These are phyloP conservation scores for Toxicodendron radicans DNA, from an alignment of 345 rosid species.

Conservation along the genomic window DNA sequence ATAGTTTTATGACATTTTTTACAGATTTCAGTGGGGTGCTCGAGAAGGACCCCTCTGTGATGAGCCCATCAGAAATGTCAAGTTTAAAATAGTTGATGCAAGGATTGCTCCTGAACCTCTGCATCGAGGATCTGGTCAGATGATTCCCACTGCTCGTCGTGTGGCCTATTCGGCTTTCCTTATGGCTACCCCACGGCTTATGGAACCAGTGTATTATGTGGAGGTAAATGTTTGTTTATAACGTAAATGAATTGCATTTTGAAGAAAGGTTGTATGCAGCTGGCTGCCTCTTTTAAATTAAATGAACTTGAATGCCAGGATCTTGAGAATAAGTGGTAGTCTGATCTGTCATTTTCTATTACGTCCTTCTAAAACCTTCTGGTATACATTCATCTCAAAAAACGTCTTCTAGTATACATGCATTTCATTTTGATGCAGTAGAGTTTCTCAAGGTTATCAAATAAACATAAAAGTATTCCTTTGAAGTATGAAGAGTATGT, in stretches of 20 bases:
- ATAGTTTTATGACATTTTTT: conserved; percentile 18
- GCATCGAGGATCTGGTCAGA: conserved; percentile 97
- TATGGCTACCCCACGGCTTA: conserved; percentile 94
- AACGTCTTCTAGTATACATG: neutral
- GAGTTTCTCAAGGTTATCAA: neutral
- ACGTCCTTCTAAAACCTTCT: neutral
- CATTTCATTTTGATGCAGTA: neutral
- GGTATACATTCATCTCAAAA: neutral
- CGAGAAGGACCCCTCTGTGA: conserved; percentile 99
- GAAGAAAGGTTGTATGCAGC: neutral
- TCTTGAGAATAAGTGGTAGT: neutral
- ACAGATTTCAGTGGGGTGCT: conserved; percentile 98
- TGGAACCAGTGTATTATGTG: conserved; percentile 99
- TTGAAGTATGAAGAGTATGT: neutral
- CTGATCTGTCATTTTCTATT: neutral
- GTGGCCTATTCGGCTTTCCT: conserved; percentile 93
- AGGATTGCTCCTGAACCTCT: conserved; percentile 86
- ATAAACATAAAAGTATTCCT: neutral
- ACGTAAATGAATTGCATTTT: neutral
- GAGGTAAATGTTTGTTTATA: conserved; percentile 53
- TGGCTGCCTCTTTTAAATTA: neutral
- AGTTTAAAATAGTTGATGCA: conserved; percentile 97
- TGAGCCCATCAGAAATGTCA: conserved; percentile 95
- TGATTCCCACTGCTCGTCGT: conserved; percentile 95
- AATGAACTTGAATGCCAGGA: neutral